These are phyloP conservation scores for Fusarium liriodendri DNA, from an alignment of 2,329 filamentous ascomycete genomes.

Conservation along the genomic window DNA sequence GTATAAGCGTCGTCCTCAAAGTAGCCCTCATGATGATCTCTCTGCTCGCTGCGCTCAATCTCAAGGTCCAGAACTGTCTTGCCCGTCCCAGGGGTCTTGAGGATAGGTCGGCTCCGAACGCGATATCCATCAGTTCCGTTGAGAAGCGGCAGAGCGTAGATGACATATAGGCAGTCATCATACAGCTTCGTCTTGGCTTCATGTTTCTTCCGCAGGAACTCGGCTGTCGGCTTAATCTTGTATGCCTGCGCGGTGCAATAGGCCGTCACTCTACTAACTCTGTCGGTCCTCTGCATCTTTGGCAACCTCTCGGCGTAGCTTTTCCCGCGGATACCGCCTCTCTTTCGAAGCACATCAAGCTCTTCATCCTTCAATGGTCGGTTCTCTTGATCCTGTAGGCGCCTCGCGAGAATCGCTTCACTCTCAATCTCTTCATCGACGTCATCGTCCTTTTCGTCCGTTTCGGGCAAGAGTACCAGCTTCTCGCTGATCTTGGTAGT, in stretches of 20 bases:
- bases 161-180: conserved; percentile 95
- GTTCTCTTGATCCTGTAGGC: conserved; percentile 68
- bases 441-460: conserved; percentile 67
- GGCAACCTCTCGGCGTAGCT: conserved; percentile 94
- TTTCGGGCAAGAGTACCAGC: conserved; percentile 92
- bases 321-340: conserved; percentile 76
- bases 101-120: conserved; percentile 86
- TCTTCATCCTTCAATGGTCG: conserved; percentile 76
- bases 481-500: conserved; percentile 97
- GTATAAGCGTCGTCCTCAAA: conserved; percentile 78
- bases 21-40: conserved; percentile 93
- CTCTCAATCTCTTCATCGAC: conserved; percentile 69
- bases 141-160: conserved; percentile 91
- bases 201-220: conserved; percentile 89
- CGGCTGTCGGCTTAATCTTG: conserved; percentile 87
- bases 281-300: conserved; percentile 87
- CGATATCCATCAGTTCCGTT: conserved; percentile 89
- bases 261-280: conserved; percentile 89
- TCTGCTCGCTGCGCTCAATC: conserved; percentile 91
- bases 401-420: conserved; percentile 51
- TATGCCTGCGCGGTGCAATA: conserved; percentile 97
- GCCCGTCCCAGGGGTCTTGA: conserved; percentile 89
- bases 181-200: conserved; percentile 95
- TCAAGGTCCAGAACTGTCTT: conserved; percentile 94
- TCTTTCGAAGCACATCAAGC: conserved; percentile 70